phyloP scores from a whole-genome alignment of 768 basidiomycete genomes.

The Lepiota venenata region DNA sequence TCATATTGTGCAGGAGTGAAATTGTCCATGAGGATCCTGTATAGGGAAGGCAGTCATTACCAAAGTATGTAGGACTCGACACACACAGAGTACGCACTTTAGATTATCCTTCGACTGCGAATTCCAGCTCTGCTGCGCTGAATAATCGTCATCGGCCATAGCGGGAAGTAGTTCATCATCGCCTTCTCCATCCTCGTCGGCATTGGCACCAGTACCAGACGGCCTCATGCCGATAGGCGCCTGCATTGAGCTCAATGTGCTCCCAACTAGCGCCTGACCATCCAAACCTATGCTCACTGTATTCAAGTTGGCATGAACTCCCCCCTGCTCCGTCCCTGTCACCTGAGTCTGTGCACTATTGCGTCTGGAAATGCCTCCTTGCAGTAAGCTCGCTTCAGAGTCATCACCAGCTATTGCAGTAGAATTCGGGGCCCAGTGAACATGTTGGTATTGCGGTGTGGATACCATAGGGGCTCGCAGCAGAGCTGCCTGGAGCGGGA shows the following conservation, averaged over 20 bases:
- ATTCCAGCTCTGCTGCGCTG: conserved; percentile 78
- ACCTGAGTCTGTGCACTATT: conserved; percentile 5
- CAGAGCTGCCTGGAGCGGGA: conserved; percentile 15
- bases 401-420: background rate
- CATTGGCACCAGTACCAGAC: background rate
- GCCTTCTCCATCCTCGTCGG: conserved; percentile 61
- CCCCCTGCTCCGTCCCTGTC: background rate
- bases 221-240: conserved; percentile 15
- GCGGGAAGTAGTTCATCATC: conserved; percentile 79
- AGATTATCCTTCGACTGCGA: conserved; percentile 87
- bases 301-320: background rate
- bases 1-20: conserved; percentile 83
- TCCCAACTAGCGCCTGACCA: background rate
- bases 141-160: conserved; percentile 89
- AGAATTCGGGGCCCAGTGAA: conserved; percentile 3
- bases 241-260: conserved; percentile 12
- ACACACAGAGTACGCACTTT: conserved; percentile 45
- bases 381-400: conserved; percentile 5
- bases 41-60: conserved; percentile 1
- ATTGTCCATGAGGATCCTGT: conserved; percentile 85
- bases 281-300: background rate
- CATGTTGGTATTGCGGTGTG: conserved; percentile 11
- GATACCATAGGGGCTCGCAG: conserved; percentile 10
- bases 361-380: conserved; percentile 9
- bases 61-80: background rate